Evolutionary conservation across 306 rosid species (phyloP).

Genomic region (Vigna angularis): DNA sequence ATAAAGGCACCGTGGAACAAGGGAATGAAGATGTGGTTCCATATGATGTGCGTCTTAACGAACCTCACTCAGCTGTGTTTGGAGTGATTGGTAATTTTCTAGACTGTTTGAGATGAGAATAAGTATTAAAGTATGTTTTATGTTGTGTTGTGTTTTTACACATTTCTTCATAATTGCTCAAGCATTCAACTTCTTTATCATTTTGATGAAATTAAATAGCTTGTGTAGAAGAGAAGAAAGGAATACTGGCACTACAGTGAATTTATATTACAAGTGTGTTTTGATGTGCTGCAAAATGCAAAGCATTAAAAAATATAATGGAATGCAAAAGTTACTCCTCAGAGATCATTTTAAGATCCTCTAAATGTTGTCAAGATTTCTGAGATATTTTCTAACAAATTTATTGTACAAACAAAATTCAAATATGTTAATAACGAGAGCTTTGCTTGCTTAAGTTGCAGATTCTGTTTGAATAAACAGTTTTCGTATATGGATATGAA

Average conservation of each 20-base stretch:
- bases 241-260: background rate
- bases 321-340: background rate
- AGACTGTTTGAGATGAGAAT: conserved; percentile 33
- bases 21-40: conserved; percentile 47
- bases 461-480: background rate
- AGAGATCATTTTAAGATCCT: background rate
- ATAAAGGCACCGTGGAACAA: conserved; percentile 39
- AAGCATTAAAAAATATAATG: background rate
- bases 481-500: background rate
- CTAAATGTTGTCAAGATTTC: background rate
- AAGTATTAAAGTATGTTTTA: background rate
- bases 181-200: background rate
- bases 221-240: background rate
- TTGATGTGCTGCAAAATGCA: background rate
- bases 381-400: background rate
- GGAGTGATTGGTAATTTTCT: conserved; percentile 73
- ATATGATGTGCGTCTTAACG: conserved; percentile 68
- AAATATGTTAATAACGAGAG: background rate
- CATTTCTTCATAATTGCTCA: conserved; percentile 1
- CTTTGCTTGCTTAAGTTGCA: background rate
- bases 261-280: background rate
- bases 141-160: background rate
- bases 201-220: conserved; percentile 12
- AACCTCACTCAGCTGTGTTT: conserved; percentile 81
- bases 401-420: background rate